phyloP scores from a whole-genome alignment of 2,329 filamentous ascomycete genomes.

The Fusarium miscanthi region DNA sequence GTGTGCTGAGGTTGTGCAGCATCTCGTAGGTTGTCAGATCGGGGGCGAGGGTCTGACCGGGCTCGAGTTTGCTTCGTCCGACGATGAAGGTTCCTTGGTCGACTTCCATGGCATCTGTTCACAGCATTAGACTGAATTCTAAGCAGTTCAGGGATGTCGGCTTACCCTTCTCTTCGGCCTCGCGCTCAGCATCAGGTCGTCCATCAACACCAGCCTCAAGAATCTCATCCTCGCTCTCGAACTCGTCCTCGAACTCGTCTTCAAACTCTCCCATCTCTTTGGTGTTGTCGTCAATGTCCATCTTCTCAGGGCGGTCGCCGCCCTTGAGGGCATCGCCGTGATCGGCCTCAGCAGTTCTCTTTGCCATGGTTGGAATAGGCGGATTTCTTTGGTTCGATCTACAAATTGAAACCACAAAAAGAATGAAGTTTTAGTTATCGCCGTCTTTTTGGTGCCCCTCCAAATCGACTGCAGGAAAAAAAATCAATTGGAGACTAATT shows the following conservation, averaged over 20 bases:
- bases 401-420: conserved; percentile 21
- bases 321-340: conserved; percentile 65
- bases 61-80: conserved; percentile 88
- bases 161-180: conserved; percentile 80
- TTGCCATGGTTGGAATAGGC: conserved; percentile 62
- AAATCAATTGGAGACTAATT: conserved; percentile 30
- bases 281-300: conserved; percentile 71
- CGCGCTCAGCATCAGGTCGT: conserved; percentile 88
- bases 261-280: conserved; percentile 85
- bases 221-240: conserved; percentile 90
- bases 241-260: conserved; percentile 94
- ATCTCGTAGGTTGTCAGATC: conserved; percentile 97
- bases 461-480: conserved; percentile 31
- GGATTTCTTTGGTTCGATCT: background rate
- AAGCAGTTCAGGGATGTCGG: background rate
- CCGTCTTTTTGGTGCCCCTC: conserved; percentile 36
- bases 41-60: conserved; percentile 89
- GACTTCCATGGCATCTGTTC: conserved; percentile 83
- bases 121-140: background rate
- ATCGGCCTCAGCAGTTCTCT: conserved; percentile 65
- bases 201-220: conserved; percentile 95
- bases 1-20: conserved; percentile 92
- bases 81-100: conserved; percentile 97
- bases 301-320: conserved; percentile 69
- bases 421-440: conserved; percentile 27